phyloP scores from a whole-genome alignment of 2,329 filamentous ascomycete genomes.

The Pezicula carpinea region DNA sequence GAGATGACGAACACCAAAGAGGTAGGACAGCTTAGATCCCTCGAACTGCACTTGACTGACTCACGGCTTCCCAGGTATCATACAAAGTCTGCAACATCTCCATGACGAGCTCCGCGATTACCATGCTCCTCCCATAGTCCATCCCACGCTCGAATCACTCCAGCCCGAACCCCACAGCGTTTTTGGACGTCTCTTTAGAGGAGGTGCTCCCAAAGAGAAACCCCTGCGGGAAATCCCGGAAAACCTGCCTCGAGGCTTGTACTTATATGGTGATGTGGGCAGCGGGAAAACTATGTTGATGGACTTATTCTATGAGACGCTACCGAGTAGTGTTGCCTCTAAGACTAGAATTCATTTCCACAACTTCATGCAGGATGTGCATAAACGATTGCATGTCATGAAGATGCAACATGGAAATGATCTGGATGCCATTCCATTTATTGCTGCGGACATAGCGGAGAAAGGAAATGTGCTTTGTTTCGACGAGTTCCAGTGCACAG shows the following conservation, averaged over 20 bases:
- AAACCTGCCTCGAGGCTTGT: slow-evolving; percentile 81
- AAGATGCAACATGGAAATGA: slow-evolving; percentile 88
- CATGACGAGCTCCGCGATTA: slow-evolving; percentile 79
- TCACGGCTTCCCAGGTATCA: slow-evolving; percentile 58
- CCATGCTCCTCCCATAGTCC: slow-evolving; percentile 65
- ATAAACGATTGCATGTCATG: slow-evolving; percentile 82
- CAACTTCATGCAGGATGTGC: slow-evolving; percentile 99
- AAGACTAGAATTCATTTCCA: slow-evolving; percentile 98
- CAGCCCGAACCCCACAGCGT: slow-evolving; percentile 49
- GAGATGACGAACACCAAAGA: slow-evolving; percentile 88
- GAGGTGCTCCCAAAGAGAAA: slow-evolving; percentile 31
- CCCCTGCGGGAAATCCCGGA: slow-evolving; percentile 52
- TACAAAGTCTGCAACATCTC: slow-evolving; percentile 82
- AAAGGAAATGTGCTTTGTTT: slow-evolving; percentile 86
- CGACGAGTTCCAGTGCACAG: slow-evolving; percentile 98
- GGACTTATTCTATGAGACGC: slow-evolving; percentile 94
- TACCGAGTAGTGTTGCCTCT: slow-evolving; percentile 71
- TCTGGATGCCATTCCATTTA: slow-evolving; percentile 83
- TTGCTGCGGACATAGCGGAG: slow-evolving; percentile 90
- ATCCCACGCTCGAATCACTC: slow-evolving; percentile 70
- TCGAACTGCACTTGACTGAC: slow-evolving; percentile 2
- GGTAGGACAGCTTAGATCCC: slow-evolving; percentile 42
- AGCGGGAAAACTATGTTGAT: slow-evolving; percentile 99
- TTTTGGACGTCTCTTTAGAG: slow-evolving; percentile 59
- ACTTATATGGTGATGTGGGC: slow-evolving; percentile 94